Evolutionary conservation across 169 alveolate genomes (phyloP).

Genomic region (Plasmodium chabaudi): DNA sequence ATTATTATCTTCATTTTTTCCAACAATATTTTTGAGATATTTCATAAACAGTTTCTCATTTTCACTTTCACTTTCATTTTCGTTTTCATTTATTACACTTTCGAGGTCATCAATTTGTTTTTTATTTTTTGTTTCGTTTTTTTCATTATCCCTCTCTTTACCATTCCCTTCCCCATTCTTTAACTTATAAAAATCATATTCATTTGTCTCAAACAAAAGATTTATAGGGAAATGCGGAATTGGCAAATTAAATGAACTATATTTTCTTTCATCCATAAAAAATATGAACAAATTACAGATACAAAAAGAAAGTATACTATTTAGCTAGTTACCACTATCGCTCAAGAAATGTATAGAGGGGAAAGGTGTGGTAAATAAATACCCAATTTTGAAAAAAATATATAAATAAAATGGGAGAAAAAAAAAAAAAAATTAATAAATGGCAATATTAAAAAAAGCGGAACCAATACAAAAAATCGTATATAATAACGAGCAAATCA

Average conservation of each 20-base stretch:
- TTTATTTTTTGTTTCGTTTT: background rate
- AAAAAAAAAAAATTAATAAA: too few species aligned
- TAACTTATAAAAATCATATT: conserved; percentile 53
- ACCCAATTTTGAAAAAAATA: too few species aligned
- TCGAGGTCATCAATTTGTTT: background rate
- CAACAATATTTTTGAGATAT: conserved; percentile 43
- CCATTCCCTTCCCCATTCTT: conserved; percentile 9
- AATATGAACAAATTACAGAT: background rate
- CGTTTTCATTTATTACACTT: background rate
- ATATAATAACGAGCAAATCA: too few species aligned
- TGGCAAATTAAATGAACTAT: conserved; percentile 23
- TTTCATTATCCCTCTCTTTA: too few species aligned
- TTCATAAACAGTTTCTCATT: conserved; percentile 61
- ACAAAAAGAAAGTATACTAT: too few species aligned
- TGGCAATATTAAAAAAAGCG: too few species aligned
- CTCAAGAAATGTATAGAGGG: too few species aligned
- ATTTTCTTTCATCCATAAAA: conserved; percentile 63
- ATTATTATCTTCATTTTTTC: conserved; percentile 5
- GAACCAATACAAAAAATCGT: too few species aligned
- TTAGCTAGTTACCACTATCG: too few species aligned
- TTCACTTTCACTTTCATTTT: conserved; percentile 43
- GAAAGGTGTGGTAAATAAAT: too few species aligned
- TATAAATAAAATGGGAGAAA: too few species aligned
- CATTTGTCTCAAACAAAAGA: conserved; percentile 26
- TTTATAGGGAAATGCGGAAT: conserved; percentile 55